Evolutionary conservation across 164 flowering plant species (phyloP).

Genomic region (Brasenia schreberi): DNA sequence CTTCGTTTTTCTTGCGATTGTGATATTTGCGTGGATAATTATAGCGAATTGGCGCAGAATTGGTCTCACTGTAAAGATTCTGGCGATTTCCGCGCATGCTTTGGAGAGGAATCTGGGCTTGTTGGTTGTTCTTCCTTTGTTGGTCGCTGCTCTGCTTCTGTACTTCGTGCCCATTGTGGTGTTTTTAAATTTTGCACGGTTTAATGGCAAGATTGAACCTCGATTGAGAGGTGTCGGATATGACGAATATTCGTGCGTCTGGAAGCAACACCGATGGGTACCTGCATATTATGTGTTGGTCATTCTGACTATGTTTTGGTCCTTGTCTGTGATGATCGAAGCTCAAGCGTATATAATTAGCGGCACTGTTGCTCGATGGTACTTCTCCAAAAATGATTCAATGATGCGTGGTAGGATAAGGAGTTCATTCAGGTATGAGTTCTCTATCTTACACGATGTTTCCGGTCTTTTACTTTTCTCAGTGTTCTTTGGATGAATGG

Average conservation of each 20-base stretch:
- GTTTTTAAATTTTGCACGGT: conserved; percentile 64
- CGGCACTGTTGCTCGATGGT: conserved; percentile 67
- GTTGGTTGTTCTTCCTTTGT: conserved; percentile 52
- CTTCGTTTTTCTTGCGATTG: conserved; percentile 59
- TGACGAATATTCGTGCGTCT: conserved; percentile 49
- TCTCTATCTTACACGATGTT: background rate
- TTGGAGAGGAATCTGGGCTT: conserved; percentile 53
- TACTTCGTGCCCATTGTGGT: conserved; percentile 71
- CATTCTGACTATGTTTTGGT: conserved; percentile 83
- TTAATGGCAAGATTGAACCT: conserved; percentile 68
- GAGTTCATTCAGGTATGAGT: conserved; percentile 63
- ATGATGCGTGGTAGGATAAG: conserved; percentile 45
- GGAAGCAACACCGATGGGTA: conserved; percentile 96
- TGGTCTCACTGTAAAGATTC: conserved; percentile 60
- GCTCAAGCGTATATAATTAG: conserved; percentile 18
- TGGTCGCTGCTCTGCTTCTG: conserved; percentile 41
- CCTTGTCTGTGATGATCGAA: conserved; percentile 58
- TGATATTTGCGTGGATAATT: conserved; percentile 64
- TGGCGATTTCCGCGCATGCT: conserved; percentile 67
- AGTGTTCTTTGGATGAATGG: background rate
- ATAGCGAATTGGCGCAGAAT: conserved; percentile 72
- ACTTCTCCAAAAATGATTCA: conserved; percentile 52
- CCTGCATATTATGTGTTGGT: conserved; percentile 82
- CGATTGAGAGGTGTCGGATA: conserved; percentile 13
- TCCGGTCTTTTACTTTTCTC: background rate